Evolutionary conservation across 2,329 filamentous ascomycete genomes (phyloP), one percentile per base, ranked within the genome.

Genomic region (Cercospora sp.): DNA sequence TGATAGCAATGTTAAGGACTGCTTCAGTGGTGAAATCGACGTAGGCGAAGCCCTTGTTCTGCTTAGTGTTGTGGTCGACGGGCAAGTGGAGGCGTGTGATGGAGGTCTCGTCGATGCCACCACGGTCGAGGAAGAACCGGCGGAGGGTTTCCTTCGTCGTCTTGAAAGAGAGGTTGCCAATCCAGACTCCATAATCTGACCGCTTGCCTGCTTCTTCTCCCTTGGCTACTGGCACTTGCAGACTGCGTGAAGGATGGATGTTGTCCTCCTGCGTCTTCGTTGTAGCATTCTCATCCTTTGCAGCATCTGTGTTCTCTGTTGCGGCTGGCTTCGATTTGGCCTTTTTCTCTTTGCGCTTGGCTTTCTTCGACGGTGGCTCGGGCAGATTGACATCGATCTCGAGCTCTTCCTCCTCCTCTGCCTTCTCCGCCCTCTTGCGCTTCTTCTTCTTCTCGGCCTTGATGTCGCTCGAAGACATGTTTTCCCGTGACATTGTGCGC

Each of bases 21-120:
- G 90, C 86, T 20, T 84, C 76, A 26, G 86, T 90, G 57, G 88
- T 83, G 77, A 99, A 97, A 79, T 99, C 96, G 71, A 99, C 89
- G 77, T 99, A 99, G 64, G 95, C 95, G 78, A 97, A 99, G 16
- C 95, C 96, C 80, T 91, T 94, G 83, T 98, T 99, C 23, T 85
- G 80, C 74, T 85, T 87, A 36, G 80, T 80, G 72, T 82, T 83
- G 48, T 64, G 61, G 48, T 64, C 61, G 72, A 82, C 86, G 0
- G 94, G 94, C 76, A 97, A 83, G 79, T 97, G 90, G 62, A 98
- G 84, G 68, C 95, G 87, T 1, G 93, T 97, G 73, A 99, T 95
- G 69, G 89, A 87, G 60, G 88, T 86, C 65, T 88, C 85, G 10
- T 77, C 75, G 68, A 87, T 84, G 18, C 78, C 75, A 6, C 89